Base-by-base conservation (phyloP, 2,329 filamentous ascomycete species). In the Trichoderma arundinaceum region DNA sequence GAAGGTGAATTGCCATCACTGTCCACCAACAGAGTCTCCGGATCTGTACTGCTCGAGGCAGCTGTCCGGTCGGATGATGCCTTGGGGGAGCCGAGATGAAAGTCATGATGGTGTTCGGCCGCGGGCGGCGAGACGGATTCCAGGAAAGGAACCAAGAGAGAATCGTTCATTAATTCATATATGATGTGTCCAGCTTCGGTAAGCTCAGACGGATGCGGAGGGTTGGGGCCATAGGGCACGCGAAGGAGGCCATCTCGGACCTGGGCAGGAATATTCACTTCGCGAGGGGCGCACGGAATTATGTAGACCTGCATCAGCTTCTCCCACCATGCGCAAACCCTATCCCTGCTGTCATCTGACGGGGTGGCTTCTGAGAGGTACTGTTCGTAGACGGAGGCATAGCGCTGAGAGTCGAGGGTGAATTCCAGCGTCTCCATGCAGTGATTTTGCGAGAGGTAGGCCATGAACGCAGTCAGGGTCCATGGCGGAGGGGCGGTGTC, bases 81-180 rank as follows among this genome's bases (percentile, higher is more conserved):
- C 69, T 80, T 81, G 9, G 83, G 82, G 8, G 83, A 83, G 13
- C 79, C 78, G 58, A 67, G 35, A 35, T 79, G 76, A 7, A 80
- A 79, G 32, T 82, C 78, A 15, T 70, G 65, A 9, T 72, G 69
- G 15, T 72, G 71, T 12, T 81, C 78, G 1, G 77, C 72, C 61
- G 76, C 77, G 59, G 71, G 70, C 1, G 80, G 74, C 5, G 79
- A 72, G n/a, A 85, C 78, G 0, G 84, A 86, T 68, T 97, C 94
- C 62, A 98, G 84, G 75, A 98, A 99, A 0, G 94, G 94, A 0
- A 97, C 89, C 59, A 98, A 83, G 0, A 98, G 92, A 3, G 94
- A 97, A 76, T 98, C 95, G 72, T 97, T 96, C 94, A 99, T 98
- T 64, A 99, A 82, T 71, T 98, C 95, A 76, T 94, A 94, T 46